Evolutionary conservation across 345 rosid genomes (phyloP).

Genomic region (Pistacia vera): DNA sequence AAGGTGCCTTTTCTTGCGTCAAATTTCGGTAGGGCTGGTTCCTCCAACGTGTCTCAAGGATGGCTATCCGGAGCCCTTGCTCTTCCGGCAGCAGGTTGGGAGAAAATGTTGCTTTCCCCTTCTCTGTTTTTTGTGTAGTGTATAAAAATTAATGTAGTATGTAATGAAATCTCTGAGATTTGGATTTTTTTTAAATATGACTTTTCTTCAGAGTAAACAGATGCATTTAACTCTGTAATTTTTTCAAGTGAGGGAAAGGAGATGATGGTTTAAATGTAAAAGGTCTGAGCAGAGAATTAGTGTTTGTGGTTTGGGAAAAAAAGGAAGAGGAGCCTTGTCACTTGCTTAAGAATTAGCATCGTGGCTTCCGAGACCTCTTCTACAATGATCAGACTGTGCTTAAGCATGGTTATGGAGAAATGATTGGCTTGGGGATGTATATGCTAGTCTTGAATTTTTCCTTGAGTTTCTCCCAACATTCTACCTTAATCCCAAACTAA

Average conservation of each 20-base stretch:
- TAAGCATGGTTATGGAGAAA: constrained; percentile 18
- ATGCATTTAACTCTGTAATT: neutral
- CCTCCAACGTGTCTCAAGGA: constrained; percentile 48
- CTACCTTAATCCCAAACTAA: neutral
- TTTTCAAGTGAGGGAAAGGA: neutral
- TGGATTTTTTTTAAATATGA: neutral
- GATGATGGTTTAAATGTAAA: constrained; percentile 5
- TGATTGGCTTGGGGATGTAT: constrained; percentile 8
- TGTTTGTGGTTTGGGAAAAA: constrained; percentile 1
- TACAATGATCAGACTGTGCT: constrained; percentile 19
- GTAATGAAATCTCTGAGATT: neutral
- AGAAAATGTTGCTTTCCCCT: neutral
- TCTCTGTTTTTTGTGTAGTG: neutral
- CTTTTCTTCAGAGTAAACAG: neutral
- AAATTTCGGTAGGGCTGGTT: constrained; percentile 45
- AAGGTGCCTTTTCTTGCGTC: constrained; percentile 60
- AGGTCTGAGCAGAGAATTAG: neutral
- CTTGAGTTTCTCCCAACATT: constrained; percentile 19
- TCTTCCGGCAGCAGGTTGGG: constrained; percentile 86
- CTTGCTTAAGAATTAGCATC: constrained; percentile 30
- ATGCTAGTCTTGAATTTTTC: constrained; percentile 17
- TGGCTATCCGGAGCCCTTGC: constrained; percentile 87
- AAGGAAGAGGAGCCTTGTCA: constrained; percentile 40
- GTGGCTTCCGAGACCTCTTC: constrained; percentile 38
- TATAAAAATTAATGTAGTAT: neutral